A percentile compares a stretch with the other conserved stretches of the same genome.
phyloP scores from a whole-genome alignment of 2,329 filamentous ascomycete species.

The Didymella sp. region DNA sequence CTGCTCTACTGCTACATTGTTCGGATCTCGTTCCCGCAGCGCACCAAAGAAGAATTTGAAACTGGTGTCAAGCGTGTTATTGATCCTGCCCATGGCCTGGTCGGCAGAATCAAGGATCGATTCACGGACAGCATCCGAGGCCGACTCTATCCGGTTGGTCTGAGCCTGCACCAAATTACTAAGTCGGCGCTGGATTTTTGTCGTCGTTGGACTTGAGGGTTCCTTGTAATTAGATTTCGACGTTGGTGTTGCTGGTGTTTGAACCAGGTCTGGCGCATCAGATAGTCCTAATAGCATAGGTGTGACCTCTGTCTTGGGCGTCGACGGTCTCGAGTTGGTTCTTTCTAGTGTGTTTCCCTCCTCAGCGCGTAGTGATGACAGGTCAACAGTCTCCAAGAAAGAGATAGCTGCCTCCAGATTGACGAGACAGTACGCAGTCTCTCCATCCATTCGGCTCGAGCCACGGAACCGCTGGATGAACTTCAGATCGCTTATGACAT shows the following conservation, averaged over 20 bases:
- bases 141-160: slow-evolving; percentile 79
- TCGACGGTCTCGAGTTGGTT: slow-evolving; percentile 56
- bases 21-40: slow-evolving; percentile 70
- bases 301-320: slow-evolving; percentile 49
- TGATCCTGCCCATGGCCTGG: slow-evolving; percentile 89
- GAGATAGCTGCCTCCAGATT: slow-evolving; percentile 94
- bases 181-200: slow-evolving; percentile 73
- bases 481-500: slow-evolving; percentile 90
- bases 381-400: slow-evolving; percentile 93
- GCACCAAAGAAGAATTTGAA: slow-evolving; percentile 93
- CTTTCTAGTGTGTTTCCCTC: slow-evolving; percentile 71
- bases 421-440: slow-evolving; percentile 94
- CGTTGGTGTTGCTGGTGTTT: slow-evolving; percentile 48
- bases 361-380: slow-evolving; percentile 84
- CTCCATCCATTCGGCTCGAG: slow-evolving; percentile 84
- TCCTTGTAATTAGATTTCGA: slow-evolving; percentile 29
- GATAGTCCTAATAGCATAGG: slow-evolving; percentile 51
- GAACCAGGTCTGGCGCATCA: slow-evolving; percentile 48
- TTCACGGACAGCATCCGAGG: slow-evolving; percentile 78
- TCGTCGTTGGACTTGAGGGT: slow-evolving; percentile 48
- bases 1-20: slow-evolving; percentile 38
- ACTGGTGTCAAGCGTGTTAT: slow-evolving; percentile 86
- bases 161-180: slow-evolving; percentile 88
- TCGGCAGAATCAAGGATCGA: slow-evolving; percentile 80
- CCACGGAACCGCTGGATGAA: slow-evolving; percentile 94